phyloP scores from a whole-genome alignment of 257 asterid species.

The Solanum dulcamara region DNA sequence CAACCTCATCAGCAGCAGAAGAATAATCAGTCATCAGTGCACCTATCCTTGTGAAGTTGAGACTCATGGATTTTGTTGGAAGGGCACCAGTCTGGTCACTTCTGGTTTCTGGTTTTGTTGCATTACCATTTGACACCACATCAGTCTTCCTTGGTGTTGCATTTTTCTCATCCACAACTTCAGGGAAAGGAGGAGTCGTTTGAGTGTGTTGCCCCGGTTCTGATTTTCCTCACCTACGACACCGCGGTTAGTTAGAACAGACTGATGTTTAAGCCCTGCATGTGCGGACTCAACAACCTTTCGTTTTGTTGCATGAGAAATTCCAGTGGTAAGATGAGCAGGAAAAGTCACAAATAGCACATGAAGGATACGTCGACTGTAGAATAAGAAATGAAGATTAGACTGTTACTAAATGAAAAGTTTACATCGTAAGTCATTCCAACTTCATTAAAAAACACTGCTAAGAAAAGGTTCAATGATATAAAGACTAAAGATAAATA shows the following conservation, averaged over 20 bases:
- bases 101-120: not conserved
- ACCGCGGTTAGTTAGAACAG: not conserved
- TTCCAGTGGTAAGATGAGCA: not conserved
- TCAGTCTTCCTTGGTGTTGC: not conserved
- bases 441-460: too few species aligned
- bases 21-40: not conserved
- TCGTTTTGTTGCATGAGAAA: not conserved
- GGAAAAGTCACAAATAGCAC: not conserved
- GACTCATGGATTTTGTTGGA: not conserved
- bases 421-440: not conserved
- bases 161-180: not conserved
- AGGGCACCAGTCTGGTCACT: not conserved
- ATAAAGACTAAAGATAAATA: too few species aligned
- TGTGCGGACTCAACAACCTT: not conserved
- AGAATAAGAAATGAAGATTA: not conserved
- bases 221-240: not conserved
- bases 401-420: not conserved
- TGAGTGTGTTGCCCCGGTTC: not conserved
- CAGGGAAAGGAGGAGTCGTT: not conserved
- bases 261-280: not conserved
- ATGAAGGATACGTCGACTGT: not conserved
- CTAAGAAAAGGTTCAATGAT: too few species aligned
- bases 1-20: conserved; percentile 1
- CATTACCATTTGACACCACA: not conserved
- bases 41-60: not conserved